Base-by-base conservation (phyloP, 2,329 filamentous ascomycete genomes). In the Venturia carpophila region DNA sequence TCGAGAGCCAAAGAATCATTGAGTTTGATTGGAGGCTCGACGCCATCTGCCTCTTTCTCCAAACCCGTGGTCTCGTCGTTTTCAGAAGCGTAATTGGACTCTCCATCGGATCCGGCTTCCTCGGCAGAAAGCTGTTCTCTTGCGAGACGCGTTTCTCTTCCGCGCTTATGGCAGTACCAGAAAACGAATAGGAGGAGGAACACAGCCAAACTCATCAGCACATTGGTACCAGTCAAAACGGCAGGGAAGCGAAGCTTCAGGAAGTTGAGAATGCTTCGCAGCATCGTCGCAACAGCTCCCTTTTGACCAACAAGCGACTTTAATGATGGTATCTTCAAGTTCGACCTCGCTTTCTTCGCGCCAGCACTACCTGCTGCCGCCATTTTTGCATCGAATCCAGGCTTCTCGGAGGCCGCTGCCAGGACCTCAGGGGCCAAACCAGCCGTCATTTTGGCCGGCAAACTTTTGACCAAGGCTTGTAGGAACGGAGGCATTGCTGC, bases 111-210 rank as follows among this genome's bases (percentile, higher is more conserved):
- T 21, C 34, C 61, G 30, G 52, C 39, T 15, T 55, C 58, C 49
- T 62, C 27, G 10, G 65, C 65, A 42, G 65, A 69, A 19, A 80
- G 73, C 17, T 79, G 76, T 68, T 84, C 83, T 62, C 80, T 84
- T 72, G 89, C 87, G 15, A 97, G 83, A 62, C 94, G 85, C 7
- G 87, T 87, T 78, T 99, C 93, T 56, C 86, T 86, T 47, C 94
- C 94, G 64, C 94, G 89, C 79, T 97, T 97, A 77, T 97, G 89
- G 78, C 92, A 97, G 78, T 97, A 99, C 92, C 93, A 99, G 71
- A 97, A 87, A 56, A 96, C 91, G 73, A 96, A 94, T 65, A 99
- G 83, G 19, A 97, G 82, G 64, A 97, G 81, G 72, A 95, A 96
- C 1, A 97, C 79, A 0, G 91, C 92, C 69, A 97, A 79, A 68